Evolutionary conservation across 1,139 yeast species (phyloP).

Genomic region (Geotrichum siamense): DNA sequence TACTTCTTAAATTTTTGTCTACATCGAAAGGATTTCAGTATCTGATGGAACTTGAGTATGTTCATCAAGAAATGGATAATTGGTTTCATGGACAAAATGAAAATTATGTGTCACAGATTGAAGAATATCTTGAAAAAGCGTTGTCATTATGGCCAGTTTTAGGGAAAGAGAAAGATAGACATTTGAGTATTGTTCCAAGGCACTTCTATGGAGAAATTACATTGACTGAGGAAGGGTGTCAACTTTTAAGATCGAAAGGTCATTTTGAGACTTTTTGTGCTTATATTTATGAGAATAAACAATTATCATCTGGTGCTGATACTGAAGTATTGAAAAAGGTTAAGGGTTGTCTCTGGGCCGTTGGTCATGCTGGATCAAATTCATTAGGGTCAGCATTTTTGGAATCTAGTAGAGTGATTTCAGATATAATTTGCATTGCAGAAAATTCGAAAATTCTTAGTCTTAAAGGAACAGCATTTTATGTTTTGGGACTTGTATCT

Average conservation of each 20-base stretch:
- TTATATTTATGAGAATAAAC: constrained; percentile 35
- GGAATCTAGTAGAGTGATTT: constrained; percentile 53
- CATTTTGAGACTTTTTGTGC: constrained; percentile 42
- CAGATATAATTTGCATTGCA: constrained; percentile 49
- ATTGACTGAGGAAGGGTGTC: constrained; percentile 73
- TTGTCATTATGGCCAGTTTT: constrained; percentile 18
- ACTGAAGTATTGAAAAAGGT: constrained; percentile 38
- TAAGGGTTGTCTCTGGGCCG: constrained; percentile 79
- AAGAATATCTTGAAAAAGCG: constrained; percentile 36
- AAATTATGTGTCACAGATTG: constrained; percentile 48
- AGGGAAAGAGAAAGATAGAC: constrained; percentile 11
- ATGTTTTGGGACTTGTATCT: constrained; percentile 67
- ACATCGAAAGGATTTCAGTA: constrained; percentile 51
- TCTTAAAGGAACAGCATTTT: constrained; percentile 69
- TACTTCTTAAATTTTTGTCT: constrained; percentile 49
- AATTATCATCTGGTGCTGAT: constrained; percentile 19
- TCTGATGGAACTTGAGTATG: constrained; percentile 45
- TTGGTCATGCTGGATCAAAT: constrained; percentile 72
- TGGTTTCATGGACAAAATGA: constrained; percentile 54
- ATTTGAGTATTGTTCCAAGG: constrained; percentile 39
- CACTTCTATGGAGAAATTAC: constrained; percentile 78
- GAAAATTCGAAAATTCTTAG: constrained; percentile 52
- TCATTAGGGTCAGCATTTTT: constrained; percentile 57
- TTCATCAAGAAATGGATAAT: constrained; percentile 49
- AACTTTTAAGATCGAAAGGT: constrained; percentile 42